phyloP scores from a whole-genome alignment of 2,329 filamentous ascomycete species.

The Clathrospora elynae region DNA sequence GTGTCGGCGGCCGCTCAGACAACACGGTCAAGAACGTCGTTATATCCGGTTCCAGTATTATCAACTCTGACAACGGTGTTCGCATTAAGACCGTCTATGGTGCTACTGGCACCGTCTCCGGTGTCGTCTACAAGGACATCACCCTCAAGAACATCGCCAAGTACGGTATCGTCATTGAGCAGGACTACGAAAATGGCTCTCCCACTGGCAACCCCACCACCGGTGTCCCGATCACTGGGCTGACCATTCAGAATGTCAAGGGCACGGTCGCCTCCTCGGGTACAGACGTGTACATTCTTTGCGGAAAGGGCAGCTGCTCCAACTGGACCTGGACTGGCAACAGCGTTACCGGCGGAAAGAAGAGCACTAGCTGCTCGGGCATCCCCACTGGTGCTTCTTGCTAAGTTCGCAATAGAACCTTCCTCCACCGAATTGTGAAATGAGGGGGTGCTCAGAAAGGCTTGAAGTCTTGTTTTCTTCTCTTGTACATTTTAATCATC shows the following conservation, averaged over 20 bases:
- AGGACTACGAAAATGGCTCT: constrained; percentile 58
- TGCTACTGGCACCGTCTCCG: constrained; percentile 58
- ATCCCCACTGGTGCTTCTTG: constrained; percentile 47
- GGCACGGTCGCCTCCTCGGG: constrained; percentile 46
- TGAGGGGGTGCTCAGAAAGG: too few species aligned
- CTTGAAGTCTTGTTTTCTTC: too few species aligned
- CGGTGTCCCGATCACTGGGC: constrained; percentile 54
- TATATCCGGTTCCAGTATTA: constrained; percentile 56
- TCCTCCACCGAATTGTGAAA: too few species aligned
- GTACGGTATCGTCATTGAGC: constrained; percentile 60
- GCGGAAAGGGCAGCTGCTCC: constrained; percentile 58
- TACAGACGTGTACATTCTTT: constrained; percentile 59
- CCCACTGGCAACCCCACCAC: constrained; percentile 54
- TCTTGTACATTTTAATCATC: too few species aligned
- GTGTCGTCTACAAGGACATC: constrained; percentile 56
- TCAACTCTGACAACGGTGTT: constrained; percentile 61
- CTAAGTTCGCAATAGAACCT: too few species aligned
- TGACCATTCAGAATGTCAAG: constrained; percentile 51
- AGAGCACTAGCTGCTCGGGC: constrained; percentile 40
- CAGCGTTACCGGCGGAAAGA: constrained; percentile 46
- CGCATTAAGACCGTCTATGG: constrained; percentile 63
- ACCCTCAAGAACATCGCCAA: constrained; percentile 51
- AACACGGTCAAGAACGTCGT: constrained; percentile 61
- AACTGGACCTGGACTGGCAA: constrained; percentile 62
- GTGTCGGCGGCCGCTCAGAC: constrained; percentile 61